Base-by-base conservation (phyloP, 202 grass and related monocot species). In the Carex sylvatica region DNA sequence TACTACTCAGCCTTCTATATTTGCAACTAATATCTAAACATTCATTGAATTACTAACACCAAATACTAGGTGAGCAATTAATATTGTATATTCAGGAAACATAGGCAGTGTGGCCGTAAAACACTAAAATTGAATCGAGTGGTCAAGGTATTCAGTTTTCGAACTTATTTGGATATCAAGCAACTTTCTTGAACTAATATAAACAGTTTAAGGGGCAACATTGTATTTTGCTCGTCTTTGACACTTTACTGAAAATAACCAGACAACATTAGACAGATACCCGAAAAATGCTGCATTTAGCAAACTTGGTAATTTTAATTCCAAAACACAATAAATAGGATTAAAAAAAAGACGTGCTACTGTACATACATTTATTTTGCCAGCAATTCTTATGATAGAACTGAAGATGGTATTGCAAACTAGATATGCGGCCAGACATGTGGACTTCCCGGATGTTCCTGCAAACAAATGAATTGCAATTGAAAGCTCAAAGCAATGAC, bases 401-500 rank as follows among this genome's bases (percentile, higher is more conserved):
- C 68, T 87, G 87, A 97, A 97, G 86, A 97, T 97, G 55, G 75
- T 80, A 74, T 94, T 94, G 75, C 94, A 97, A 87, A 94, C 88
- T 85, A 97, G 20, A 83, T 94, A 92, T 7, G 94, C 90, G 0
- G 87, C 90, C 79, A 97, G 70, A 74, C 94, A 97, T 76, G 92
- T 83, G 75, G 91, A 44, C 70, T 87, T 94, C 64, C 92, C 92
- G 69, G 94, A 91, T 66, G 94, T 97, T 82, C 94, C 94, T 97
- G 87, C 73, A 91, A 79, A 70, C 40, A 64, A 64, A 55, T 13
- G 31, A 63, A 81, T 46, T 84, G 30, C 23, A 75, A 75, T 56
- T 33, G 51, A 35, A 35, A 35, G 49, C 19, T 22, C 9, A 20
- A 31, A 54, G 15, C 14, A 33, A 18, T 2, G 16, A 58, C 15